Base-by-base conservation (phyloP, 192 early-diverging fungal species). In the Rhizophagus sp. region DNA sequence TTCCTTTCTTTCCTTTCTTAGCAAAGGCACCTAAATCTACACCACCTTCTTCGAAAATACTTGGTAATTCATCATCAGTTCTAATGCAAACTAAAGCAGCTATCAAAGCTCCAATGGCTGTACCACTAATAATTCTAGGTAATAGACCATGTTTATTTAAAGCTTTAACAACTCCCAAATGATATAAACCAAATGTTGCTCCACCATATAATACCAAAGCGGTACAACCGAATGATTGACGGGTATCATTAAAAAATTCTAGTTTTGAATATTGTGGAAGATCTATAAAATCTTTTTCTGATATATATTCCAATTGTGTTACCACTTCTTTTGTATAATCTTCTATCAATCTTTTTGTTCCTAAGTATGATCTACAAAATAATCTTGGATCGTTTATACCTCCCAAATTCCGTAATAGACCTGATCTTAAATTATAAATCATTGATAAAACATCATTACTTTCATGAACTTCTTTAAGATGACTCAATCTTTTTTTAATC, bases 151-250 rank as follows among this genome's bases (percentile, higher is more conserved):
- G 84, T 62, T 92, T 89, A 75, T 87, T 85, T 19, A 95, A 85
- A 1, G 94, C 89, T 82, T 94, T 94, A 19, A 93, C 90, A 3
- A 94, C 94, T 30, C 94, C 94, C n/a, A 95, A 75, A 82, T 95
- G 93, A 78, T 88, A 92, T 70, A 94, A 82, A 90, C 91, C 92
- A 79, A 93, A 94, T 1, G 90, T 87, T 8, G 93, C 88, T 36
- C 91, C 92, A 30, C 94, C 94, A 68, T 92, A 88, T 10, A 95
- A 84, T 61, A 95, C 80, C 10, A 95, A 84, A 13, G 94, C 94
- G 62, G 92, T 90, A 52, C 88, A 87, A 1, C 94, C 94, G 88
- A 94, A 94, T 41, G 88, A 89, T 80, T 94, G 93, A 15, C 90
- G 78, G 10, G 91, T 93, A 73, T 96, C 93, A 81, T 83, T 88